These are phyloP conservation scores for Ploettnerulaceae sp. DNA, from an alignment of 2,329 filamentous ascomycete species.

Conservation along the genomic window DNA sequence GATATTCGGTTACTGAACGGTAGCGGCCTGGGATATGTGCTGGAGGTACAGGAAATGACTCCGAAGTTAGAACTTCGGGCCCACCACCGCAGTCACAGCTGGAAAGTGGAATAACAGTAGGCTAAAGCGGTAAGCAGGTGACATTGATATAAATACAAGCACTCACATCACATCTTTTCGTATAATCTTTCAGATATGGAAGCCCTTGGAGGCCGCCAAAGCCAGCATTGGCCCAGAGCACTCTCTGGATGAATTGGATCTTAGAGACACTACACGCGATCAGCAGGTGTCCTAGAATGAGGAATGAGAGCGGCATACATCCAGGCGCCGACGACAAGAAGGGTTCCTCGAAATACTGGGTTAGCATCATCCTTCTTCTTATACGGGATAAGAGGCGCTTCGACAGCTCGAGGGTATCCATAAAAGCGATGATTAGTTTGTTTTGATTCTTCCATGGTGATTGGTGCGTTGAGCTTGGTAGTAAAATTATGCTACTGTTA, in stretches of 20 bases:
- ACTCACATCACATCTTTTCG: slow-evolving; percentile 47
- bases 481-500: too few species aligned
- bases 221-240: slow-evolving; percentile 66
- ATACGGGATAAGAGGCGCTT: slow-evolving; percentile 37
- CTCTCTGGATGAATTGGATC: slow-evolving; percentile 54
- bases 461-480: not conserved
- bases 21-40: slow-evolving; percentile 47
- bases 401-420: slow-evolving; percentile 28
- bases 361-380: slow-evolving; percentile 54
- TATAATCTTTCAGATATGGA: slow-evolving; percentile 41
- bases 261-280: slow-evolving; percentile 48
- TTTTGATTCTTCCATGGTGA: slow-evolving; percentile 10
- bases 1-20: slow-evolving; percentile 71
- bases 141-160: not conserved
- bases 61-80: slow-evolving; percentile 36
- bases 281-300: not conserved
- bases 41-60: slow-evolving; percentile 40
- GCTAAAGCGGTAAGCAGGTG: slow-evolving; percentile 36
- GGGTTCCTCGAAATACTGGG: slow-evolving; percentile 62
- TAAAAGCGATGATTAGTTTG: slow-evolving; percentile 20
- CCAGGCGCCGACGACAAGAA: slow-evolving; percentile 56
- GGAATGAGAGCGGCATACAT: slow-evolving; percentile 45
- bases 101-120: slow-evolving; percentile 50
- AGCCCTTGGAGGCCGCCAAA: slow-evolving; percentile 46
- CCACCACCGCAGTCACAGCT: slow-evolving; percentile 11